Conservation (phyloP, 441 rosid species). For the Biscutella laevigata region DNA sequence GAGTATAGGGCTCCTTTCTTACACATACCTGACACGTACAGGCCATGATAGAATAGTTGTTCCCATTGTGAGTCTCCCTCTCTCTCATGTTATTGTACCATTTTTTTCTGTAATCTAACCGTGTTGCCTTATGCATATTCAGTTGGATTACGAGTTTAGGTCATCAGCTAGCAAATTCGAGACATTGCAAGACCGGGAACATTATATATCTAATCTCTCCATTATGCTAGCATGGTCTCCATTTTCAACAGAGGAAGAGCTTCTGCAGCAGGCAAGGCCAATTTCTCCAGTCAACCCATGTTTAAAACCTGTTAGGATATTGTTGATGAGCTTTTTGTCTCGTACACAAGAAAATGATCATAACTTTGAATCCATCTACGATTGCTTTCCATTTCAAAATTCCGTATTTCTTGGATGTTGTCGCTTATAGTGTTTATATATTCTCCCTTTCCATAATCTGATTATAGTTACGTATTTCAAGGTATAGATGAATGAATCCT, state of each 20-base stretch:
- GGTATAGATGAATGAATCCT: constrained; percentile 2
- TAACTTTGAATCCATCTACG: not conserved
- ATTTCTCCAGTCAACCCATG: not conserved
- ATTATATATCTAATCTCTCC: constrained; percentile 53
- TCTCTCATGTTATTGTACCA: not conserved
- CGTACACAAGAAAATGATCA: not conserved
- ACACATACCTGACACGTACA: constrained; percentile 63
- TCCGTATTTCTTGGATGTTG: not conserved
- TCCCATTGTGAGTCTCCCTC: constrained; percentile 63
- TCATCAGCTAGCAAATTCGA: constrained; percentile 30
- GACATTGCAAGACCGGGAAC: constrained; percentile 41
- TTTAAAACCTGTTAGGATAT: not conserved
- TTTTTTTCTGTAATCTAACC: constrained; percentile 17
- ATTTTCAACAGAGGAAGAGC: constrained; percentile 72
- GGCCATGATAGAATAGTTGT: constrained; percentile 84
- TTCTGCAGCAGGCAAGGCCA: constrained; percentile 66
- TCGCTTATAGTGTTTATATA: not conserved
- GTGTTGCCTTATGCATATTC: constrained; percentile 20
- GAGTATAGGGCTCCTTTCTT: constrained; percentile 87
- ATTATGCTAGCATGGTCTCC: constrained; percentile 82
- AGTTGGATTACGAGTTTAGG: constrained; percentile 76
- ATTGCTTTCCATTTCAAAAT: not conserved
- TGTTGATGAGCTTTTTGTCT: not conserved
- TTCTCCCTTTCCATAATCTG: not conserved
- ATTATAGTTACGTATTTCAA: not conserved